Percentiles rank a stretch among this genome's conserved stretches.
Conservation (phyloP, 208 protist genomes). For the Leishmania lainsoni region DNA sequence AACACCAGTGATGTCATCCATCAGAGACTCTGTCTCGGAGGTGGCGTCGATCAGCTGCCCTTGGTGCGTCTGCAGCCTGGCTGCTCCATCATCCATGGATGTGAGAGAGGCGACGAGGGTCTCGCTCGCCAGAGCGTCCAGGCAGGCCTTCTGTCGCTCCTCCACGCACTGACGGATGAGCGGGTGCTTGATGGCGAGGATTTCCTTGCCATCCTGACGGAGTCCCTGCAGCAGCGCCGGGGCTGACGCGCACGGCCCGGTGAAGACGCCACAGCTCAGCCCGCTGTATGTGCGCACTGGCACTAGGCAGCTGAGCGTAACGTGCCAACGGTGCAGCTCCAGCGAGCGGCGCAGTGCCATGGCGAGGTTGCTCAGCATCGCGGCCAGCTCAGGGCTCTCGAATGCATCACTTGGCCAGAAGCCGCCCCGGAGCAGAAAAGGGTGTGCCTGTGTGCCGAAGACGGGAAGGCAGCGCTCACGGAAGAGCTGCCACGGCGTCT, state of each 20-base stretch:
- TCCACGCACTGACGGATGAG: constrained; percentile 35
- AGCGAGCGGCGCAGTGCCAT: constrained; percentile 83
- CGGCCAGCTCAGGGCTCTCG: constrained; percentile 75
- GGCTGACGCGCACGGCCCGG: constrained; percentile 62
- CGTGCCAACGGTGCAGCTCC: constrained; percentile 87
- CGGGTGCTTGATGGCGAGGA: constrained; percentile 42
- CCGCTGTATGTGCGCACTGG: constrained; percentile 80
- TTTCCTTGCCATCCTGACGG: constrained; percentile 55
- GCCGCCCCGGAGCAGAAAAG: constrained; percentile 85
- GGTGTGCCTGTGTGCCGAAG: constrained; percentile 74
- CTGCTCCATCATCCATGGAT: background rate
- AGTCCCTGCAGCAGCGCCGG: constrained; percentile 68
- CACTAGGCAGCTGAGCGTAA: constrained; percentile 80
- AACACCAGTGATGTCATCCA: constrained; percentile 8
- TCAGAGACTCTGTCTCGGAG: constrained; percentile 19
- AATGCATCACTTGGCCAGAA: constrained; percentile 89
- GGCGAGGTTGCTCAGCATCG: constrained; percentile 74
- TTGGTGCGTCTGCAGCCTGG: constrained; percentile 7
- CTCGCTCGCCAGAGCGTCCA: background rate
- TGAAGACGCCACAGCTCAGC: constrained; percentile 85
- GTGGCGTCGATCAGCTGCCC: constrained; percentile 7
- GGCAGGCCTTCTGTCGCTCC: constrained; percentile 32
- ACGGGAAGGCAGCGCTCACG: constrained; percentile 79
- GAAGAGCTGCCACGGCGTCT: constrained; percentile 89
- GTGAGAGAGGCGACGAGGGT: background rate